phyloP scores from a whole-genome alignment of 345 rosid species.

The Sisymbrium altissimum region DNA sequence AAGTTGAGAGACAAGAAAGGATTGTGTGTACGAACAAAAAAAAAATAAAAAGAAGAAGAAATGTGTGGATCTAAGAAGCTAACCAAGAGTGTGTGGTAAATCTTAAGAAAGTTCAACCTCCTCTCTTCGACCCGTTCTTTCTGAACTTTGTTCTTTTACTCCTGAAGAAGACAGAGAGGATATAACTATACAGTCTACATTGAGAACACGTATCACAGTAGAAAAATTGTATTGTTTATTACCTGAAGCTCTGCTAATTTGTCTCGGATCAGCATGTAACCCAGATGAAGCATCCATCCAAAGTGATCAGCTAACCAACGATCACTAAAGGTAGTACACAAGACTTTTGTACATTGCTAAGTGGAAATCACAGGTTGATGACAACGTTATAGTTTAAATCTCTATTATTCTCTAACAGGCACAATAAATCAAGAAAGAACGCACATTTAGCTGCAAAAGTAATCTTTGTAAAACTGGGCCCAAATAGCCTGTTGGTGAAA shows the following conservation, averaged over 20 bases:
- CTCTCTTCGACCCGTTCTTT: too few relatives aligned
- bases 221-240: too few relatives aligned
- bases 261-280: too few relatives aligned
- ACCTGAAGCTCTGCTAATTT: too few relatives aligned
- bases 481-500: slow-evolving; percentile 99
- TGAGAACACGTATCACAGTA: too few relatives aligned
- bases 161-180: too few relatives aligned
- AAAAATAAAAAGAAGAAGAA: neutral
- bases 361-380: slow-evolving; percentile 21
- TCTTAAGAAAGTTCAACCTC: slow-evolving; percentile 42
- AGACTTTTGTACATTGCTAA: slow-evolving; percentile 29
- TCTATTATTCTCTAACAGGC: slow-evolving; percentile 42
- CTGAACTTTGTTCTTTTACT: too few relatives aligned
- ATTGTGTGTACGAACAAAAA: slow-evolving; percentile 12
- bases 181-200: too few relatives aligned
- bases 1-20: slow-evolving; percentile 13
- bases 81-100: slow-evolving; percentile 1
- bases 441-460: slow-evolving; percentile 99
- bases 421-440: slow-evolving; percentile 73
- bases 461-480: slow-evolving; percentile 87
- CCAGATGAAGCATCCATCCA: too few relatives aligned
- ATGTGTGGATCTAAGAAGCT: too few relatives aligned
- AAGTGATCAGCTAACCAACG: too few relatives aligned
- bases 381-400: slow-evolving; percentile 8
- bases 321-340: slow-evolving; percentile 66